Evolutionary conservation across 306 rosid genomes (phyloP), one percentile per base, ranked within the genome.

Genomic region (Coriaria nepalensis): DNA sequence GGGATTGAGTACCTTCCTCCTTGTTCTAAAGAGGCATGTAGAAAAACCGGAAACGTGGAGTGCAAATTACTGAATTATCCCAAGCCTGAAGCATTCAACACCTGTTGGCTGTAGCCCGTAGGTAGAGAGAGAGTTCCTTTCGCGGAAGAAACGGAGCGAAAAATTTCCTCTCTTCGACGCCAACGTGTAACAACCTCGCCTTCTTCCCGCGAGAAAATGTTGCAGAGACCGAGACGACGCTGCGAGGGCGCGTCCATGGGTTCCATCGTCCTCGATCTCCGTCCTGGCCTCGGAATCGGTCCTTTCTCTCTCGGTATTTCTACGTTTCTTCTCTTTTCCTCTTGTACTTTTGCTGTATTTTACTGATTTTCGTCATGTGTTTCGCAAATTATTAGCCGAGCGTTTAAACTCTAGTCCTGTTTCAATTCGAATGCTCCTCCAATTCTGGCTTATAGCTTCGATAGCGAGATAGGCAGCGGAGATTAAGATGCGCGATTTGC

Each of bases 201-300:
- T 50, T 53, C 37, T 13, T 46, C 39, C 49, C n/a, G 52, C 4
- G 2, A 52, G 13, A 47, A 13, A 14, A 71, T 76, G 84, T 57
- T 68, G 86, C 98, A 82, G 93, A 77, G 93, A 68, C 69, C 81
- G 5, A 71, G 86, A 47, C 85, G 96, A 40, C 96, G 98, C 39
- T 85, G 93, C 68, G 98, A 92, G 66, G 98, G 98, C 73, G 82
- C 94, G 20, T 93, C 96, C 68, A 92, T 92, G 96, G 98, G 98
- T 46, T 94, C 98, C 35, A 92, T 92, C 67, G 78, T 75, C 37
- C 98, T 92, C 60, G 98, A 92, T 75, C 94, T 92, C 13, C 92
- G 90, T 0, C 95, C 96, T 37, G 96, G 96, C 44, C 63, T 71
- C 45, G 96, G 94, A 13, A 68, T 92, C 58, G 98, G 98, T 13